These are phyloP conservation scores for Linanthus parryae DNA, from an alignment of 148 eudicot genomes.

Conservation along the genomic window DNA sequence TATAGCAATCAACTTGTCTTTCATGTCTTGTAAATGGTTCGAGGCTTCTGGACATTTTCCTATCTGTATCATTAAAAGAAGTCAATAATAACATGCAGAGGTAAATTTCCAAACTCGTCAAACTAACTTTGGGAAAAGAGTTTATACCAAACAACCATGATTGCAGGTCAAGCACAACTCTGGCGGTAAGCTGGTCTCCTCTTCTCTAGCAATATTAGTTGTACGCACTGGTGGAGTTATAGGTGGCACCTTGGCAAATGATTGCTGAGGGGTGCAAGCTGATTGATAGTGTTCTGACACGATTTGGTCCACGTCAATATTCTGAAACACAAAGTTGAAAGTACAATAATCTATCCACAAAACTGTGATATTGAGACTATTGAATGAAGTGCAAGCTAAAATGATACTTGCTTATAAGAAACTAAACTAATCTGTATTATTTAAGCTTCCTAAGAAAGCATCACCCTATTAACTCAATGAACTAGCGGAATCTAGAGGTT, in stretches of 20 bases:
- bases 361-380: too few species aligned
- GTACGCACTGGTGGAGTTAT: conserved; percentile 40
- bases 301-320: conserved; percentile 91
- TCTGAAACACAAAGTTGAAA: conserved; percentile 28
- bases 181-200: conserved; percentile 51
- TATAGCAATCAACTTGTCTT: conserved; percentile 65
- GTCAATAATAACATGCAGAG: conserved; percentile 10
- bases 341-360: background rate
- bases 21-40: conserved; percentile 75
- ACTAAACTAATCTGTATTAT: too few species aligned
- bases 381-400: too few species aligned
- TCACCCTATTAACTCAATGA: too few species aligned
- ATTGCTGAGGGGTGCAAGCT: conserved; percentile 62
- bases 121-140: too few species aligned
- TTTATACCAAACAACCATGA: conserved; percentile 65
- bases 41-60: conserved; percentile 69
- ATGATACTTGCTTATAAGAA: too few species aligned
- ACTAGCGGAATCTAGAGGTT: too few species aligned
- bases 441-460: too few species aligned
- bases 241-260: conserved; percentile 40
- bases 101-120: too few species aligned
- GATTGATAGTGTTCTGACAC: conserved; percentile 79
- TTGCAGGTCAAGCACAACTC: conserved; percentile 71
- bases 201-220: conserved; percentile 22
- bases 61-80: conserved; percentile 44